phyloP scores from a whole-genome alignment of 345 rosid species.

The Lepidium didymum region DNA sequence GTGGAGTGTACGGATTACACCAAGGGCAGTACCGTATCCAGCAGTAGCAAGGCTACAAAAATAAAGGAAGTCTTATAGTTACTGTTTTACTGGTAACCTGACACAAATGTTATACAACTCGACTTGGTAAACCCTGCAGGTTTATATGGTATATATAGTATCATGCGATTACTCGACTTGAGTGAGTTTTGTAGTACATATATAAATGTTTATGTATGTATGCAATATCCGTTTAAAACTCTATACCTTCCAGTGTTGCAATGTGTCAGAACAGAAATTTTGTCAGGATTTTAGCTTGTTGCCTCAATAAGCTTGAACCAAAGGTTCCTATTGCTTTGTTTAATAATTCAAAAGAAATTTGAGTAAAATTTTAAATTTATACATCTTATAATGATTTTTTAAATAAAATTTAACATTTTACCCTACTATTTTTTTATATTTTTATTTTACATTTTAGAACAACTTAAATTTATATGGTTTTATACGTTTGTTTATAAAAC shows the following conservation, averaged over 20 bases:
- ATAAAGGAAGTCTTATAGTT: not conserved
- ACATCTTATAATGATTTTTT: too few relatives aligned
- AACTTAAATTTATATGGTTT: too few relatives aligned
- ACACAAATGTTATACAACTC: not conserved
- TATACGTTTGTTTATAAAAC: too few relatives aligned
- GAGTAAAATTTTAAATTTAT: too few relatives aligned
- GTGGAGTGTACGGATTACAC: slow-evolving; percentile 86
- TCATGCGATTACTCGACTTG: not conserved
- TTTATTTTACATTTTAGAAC: too few relatives aligned
- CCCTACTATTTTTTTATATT: too few relatives aligned
- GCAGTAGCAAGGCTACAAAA: slow-evolving; percentile 86
- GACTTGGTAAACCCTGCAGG: not conserved
- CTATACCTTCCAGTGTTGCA: slow-evolving; percentile 94
- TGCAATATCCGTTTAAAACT: not conserved
- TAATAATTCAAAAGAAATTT: too few relatives aligned
- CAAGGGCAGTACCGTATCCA: slow-evolving; percentile 96
- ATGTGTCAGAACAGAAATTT: slow-evolving; percentile 74
- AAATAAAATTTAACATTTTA: too few relatives aligned
- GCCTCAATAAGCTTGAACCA: slow-evolving; percentile 57
- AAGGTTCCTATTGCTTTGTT: slow-evolving; percentile 74
- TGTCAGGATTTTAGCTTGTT: slow-evolving; percentile 35
- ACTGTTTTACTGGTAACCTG: not conserved
- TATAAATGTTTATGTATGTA: not conserved
- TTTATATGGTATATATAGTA: not conserved
- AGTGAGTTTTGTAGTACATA: not conserved